Conservation (phyloP, 2,329 filamentous ascomycete species). For the Xylariaceae sp. region DNA sequence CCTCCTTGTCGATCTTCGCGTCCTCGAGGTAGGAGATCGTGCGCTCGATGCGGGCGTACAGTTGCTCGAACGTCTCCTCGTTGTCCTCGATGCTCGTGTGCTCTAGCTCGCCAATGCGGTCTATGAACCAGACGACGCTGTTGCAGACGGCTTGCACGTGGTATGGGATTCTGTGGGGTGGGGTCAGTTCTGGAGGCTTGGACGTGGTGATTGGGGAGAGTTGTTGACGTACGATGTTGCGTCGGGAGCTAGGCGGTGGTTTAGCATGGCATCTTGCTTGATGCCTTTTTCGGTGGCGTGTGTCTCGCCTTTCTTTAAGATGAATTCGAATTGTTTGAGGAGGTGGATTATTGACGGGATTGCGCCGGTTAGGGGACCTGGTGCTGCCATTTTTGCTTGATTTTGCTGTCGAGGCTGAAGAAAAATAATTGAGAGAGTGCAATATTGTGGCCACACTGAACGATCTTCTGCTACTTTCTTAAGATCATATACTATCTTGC, state of each 20-base stretch:
- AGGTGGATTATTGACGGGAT: slow-evolving; percentile 16
- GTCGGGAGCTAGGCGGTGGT: slow-evolving; percentile 14
- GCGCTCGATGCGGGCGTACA: slow-evolving; percentile 45
- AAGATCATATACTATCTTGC: no score
- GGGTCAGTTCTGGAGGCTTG: background rate
- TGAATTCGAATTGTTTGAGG: slow-evolving; percentile 8
- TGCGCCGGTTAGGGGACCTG: background rate
- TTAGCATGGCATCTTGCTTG: slow-evolving; percentile 12
- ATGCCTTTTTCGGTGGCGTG: slow-evolving; percentile 14
- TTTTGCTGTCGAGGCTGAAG: no score
- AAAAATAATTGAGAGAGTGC: no score
- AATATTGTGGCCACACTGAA: no score
- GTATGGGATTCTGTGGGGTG: slow-evolving; percentile 5
- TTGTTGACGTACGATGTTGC: slow-evolving; percentile 7
- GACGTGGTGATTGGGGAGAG: background rate
- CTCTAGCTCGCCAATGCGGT: slow-evolving; percentile 10
- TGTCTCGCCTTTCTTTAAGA: slow-evolving; percentile 8
- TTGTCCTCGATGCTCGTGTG: slow-evolving; percentile 16
- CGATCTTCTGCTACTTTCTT: no score
- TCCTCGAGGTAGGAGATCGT: slow-evolving; percentile 46
- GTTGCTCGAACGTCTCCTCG: slow-evolving; percentile 47
- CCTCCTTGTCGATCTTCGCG: slow-evolving; percentile 35
- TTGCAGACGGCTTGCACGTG: slow-evolving; percentile 17
- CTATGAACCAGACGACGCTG: slow-evolving; percentile 14
- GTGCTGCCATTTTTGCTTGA: background rate